Percentiles rank a stretch among this genome's conserved stretches.
These are phyloP conservation scores for Rhodotorula graminis DNA, from an alignment of 768 basidiomycete genomes.

Conservation along the genomic window DNA sequence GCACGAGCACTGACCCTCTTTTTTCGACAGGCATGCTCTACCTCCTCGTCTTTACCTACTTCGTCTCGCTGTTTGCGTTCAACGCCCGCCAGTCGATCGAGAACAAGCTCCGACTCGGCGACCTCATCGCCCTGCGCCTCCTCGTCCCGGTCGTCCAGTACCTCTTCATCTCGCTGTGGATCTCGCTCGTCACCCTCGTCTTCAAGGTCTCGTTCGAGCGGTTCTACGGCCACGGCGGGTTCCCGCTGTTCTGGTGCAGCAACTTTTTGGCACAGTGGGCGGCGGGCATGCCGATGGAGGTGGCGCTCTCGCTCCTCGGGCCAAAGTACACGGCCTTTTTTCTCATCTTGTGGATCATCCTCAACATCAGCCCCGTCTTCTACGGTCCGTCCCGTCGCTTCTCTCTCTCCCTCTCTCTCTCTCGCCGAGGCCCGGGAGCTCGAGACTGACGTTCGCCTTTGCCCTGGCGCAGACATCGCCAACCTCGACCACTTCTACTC, in stretches of 20 bases:
- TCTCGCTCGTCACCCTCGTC: slow-evolving; percentile 45
- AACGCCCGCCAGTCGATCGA: slow-evolving; percentile 12
- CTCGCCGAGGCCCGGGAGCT: slow-evolving; percentile 40
- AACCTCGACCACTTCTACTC: slow-evolving; percentile 44
- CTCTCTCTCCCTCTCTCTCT: neutral
- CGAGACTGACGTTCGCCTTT: neutral
- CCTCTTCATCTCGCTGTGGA: slow-evolving; percentile 24
- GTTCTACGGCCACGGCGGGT: slow-evolving; percentile 44
- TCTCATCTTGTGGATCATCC: slow-evolving; percentile 42
- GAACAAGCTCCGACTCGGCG: slow-evolving; percentile 5
- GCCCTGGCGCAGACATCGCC: slow-evolving; percentile 36
- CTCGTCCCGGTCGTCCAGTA: slow-evolving; percentile 11
- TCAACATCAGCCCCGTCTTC: slow-evolving; percentile 1
- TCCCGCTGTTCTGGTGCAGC: slow-evolving; percentile 46
- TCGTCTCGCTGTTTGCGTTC: slow-evolving; percentile 6
- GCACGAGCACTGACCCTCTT: no score
- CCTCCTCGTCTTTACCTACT: slow-evolving; percentile 44
- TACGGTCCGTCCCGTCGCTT: neutral
- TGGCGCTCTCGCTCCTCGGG: slow-evolving; percentile 42
- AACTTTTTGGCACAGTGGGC: slow-evolving; percentile 10
- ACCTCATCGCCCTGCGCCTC: slow-evolving; percentile 12
- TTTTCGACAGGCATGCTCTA: slow-evolving; percentile 3
- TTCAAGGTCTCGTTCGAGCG: slow-evolving; percentile 44
- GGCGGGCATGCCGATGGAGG: slow-evolving; percentile 23
- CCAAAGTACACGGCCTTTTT: slow-evolving; percentile 47